Evolutionary conservation across 306 rosid species (phyloP).

Genomic region (Cicer bijugum): DNA sequence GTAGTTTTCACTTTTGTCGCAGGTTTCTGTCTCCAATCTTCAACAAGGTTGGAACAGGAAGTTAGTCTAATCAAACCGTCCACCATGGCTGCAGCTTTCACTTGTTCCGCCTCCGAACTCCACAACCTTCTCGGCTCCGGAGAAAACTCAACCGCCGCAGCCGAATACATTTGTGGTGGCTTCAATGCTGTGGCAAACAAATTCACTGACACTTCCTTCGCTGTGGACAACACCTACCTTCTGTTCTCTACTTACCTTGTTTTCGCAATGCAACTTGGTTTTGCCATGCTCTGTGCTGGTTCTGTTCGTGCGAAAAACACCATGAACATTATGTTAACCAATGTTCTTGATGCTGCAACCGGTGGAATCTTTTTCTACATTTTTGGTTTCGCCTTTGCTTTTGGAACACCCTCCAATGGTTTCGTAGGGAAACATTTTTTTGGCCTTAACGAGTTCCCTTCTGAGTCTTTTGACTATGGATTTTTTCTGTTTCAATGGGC

Average conservation of each 20-base stretch:
- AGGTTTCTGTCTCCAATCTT: too few species aligned
- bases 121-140: conserved; percentile 48
- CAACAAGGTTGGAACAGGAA: too few species aligned
- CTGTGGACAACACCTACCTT: conserved; percentile 58
- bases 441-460: conserved; percentile 51
- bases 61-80: background rate
- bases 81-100: conserved; percentile 45
- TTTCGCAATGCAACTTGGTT: conserved; percentile 66
- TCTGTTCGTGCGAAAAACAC: conserved; percentile 66
- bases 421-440: conserved; percentile 61
- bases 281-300: conserved; percentile 69
- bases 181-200: conserved; percentile 52
- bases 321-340: conserved; percentile 70
- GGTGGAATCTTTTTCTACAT: conserved; percentile 60
- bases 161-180: conserved; percentile 54
- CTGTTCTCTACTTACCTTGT: conserved; percentile 66
- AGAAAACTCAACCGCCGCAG: conserved; percentile 45
- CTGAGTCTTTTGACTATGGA: conserved; percentile 50
- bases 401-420: conserved; percentile 54
- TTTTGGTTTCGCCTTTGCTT: conserved; percentile 63
- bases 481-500: conserved; percentile 63
- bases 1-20: too few species aligned
- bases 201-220: conserved; percentile 49
- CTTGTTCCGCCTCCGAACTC: conserved; percentile 59
- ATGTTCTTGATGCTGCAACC: conserved; percentile 60